phyloP scores from a whole-genome alignment of 2,329 filamentous ascomycete genomes.

The Lasiodiplodia gonubiensis region DNA sequence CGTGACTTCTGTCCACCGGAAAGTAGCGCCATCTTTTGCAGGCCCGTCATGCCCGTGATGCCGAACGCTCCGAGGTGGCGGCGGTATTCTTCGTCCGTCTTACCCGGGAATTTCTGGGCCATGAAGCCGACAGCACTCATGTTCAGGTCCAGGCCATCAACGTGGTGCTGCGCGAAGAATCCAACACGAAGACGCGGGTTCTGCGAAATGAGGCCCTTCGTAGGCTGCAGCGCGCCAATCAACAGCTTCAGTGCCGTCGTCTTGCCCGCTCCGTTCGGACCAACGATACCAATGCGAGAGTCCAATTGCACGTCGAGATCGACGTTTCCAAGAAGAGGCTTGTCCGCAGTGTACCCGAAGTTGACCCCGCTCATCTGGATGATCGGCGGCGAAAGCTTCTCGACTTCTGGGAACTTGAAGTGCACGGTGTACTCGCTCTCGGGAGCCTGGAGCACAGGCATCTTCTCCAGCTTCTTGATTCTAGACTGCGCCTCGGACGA shows the following conservation, averaged over 20 bases:
- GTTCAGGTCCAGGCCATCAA: constrained; percentile 91
- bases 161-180: constrained; percentile 98
- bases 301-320: constrained; percentile 97
- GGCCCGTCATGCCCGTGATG: constrained; percentile 89
- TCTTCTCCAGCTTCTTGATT: constrained; percentile 98
- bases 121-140: constrained; percentile 94
- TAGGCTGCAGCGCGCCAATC: constrained; percentile 80
- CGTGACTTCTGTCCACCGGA: constrained; percentile 98
- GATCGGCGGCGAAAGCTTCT: constrained; percentile 96
- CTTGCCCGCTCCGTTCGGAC: constrained; percentile 97
- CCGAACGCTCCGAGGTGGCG: constrained; percentile 86
- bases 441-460: constrained; percentile 88
- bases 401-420: constrained; percentile 96
- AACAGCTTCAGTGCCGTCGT: constrained; percentile 98
- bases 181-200: constrained; percentile 88
- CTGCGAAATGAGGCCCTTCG: constrained; percentile 81
- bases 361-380: constrained; percentile 94
- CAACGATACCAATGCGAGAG: constrained; percentile 98
- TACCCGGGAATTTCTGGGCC: constrained; percentile 88
- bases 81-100: constrained; percentile 94
- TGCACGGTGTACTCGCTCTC: constrained; percentile 95
- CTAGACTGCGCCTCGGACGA: constrained; percentile 97
- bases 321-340: constrained; percentile 79
- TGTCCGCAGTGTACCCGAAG: constrained; percentile 85
- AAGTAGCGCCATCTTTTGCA: constrained; percentile 92